Evolutionary conservation across 805 yeast genomes (phyloP).

Genomic region (Yarrowia divulgata): DNA sequence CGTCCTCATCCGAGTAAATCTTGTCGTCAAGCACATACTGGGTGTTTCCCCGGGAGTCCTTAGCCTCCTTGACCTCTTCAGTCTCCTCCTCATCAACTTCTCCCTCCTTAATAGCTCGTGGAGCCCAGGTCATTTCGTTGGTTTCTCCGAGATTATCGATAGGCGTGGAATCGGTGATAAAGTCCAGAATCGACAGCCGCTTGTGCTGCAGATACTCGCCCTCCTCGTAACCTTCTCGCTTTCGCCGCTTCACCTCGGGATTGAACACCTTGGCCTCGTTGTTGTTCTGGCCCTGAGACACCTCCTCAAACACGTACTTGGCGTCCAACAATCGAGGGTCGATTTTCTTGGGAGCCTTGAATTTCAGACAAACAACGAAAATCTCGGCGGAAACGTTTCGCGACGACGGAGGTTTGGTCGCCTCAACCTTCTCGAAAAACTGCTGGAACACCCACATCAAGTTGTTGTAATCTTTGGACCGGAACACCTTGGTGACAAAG

Average conservation of each 20-base stretch:
- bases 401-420: constrained; percentile 98
- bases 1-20: constrained; percentile 57
- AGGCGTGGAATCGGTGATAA: constrained; percentile 82
- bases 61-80: too few species aligned
- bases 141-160: constrained; percentile 79
- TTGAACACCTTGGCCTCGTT: constrained; percentile 92
- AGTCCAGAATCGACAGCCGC: constrained; percentile 76
- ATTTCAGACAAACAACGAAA: constrained; percentile 94
- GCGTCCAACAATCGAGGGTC: constrained; percentile 95
- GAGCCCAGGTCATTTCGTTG: constrained; percentile 59
- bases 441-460: constrained; percentile 98
- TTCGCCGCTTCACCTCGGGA: constrained; percentile 89
- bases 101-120: not conserved
- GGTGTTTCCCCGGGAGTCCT: not conserved
- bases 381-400: constrained; percentile 99
- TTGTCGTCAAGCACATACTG: constrained; percentile 59
- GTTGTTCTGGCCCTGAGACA: constrained; percentile 62
- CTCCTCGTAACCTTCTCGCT: constrained; percentile 96
- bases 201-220: constrained; percentile 81
- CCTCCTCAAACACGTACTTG: constrained; percentile 91
- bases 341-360: constrained; percentile 92
- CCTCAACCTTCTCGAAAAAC: constrained; percentile 94
- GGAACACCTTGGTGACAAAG: constrained; percentile 93
- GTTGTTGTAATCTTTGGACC: constrained; percentile 98
- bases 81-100: constrained; percentile 3